Conservation (phyloP, 2,329 filamentous ascomycete genomes). For the Calonectria honghensis region DNA sequence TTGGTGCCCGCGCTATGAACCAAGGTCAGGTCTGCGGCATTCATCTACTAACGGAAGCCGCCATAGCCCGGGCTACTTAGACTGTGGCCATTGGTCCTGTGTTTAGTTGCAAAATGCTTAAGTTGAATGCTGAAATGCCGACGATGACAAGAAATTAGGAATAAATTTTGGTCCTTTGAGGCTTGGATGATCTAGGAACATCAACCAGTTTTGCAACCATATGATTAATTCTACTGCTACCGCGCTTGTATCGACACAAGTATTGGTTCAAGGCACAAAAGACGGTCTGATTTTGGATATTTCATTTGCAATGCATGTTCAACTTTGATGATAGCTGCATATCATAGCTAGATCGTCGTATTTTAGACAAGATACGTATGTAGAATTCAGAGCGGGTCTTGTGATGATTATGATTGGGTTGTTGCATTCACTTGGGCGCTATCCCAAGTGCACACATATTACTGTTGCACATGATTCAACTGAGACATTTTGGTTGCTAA, state of each 20-base stretch:
- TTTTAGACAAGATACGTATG: background rate
- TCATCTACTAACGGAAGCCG: background rate
- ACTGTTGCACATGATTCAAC: no score
- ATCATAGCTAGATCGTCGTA: background rate
- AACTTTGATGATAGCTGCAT: background rate
- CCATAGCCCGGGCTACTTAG: background rate
- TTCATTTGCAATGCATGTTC: background rate
- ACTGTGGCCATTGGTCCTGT: no score
- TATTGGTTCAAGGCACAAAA: background rate
- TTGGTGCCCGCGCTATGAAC: background rate
- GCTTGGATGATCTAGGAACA: no score
- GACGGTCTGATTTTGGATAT: background rate
- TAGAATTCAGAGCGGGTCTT: background rate
- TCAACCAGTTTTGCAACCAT: no score
- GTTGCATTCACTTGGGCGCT: no score
- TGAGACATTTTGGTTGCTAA: no score
- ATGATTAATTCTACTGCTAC: no score
- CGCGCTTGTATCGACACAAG: background rate
- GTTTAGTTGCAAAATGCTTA: no score
- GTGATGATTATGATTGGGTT: background rate
- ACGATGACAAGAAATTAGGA: fast-evolving
- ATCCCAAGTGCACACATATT: no score
- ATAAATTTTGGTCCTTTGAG: no score
- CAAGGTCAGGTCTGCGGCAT: background rate
- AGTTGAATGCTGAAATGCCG: no score